phyloP scores from a whole-genome alignment of 441 rosid genomes.

The Bruguiera hainesii region DNA sequence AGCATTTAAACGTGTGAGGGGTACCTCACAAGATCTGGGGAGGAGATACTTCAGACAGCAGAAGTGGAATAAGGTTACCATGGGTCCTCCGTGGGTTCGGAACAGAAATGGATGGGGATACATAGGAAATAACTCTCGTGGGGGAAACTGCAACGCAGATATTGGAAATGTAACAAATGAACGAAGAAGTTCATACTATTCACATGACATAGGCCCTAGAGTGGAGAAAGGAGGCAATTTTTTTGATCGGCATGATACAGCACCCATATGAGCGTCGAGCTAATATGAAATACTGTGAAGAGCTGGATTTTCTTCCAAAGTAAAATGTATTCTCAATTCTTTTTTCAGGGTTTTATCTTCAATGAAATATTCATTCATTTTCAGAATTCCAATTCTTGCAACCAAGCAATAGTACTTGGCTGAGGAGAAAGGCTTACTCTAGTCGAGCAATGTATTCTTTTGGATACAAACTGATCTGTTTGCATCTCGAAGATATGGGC shows the following conservation, averaged over 20 bases:
- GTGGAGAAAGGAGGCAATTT: slow-evolving; percentile 33
- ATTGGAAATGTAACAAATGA: slow-evolving; percentile 33
- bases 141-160: slow-evolving; percentile 32
- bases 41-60: slow-evolving; percentile 80
- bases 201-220: slow-evolving; percentile 38
- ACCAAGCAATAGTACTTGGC: slow-evolving; percentile 3
- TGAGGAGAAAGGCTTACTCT: slow-evolving; percentile 5
- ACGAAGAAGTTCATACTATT: slow-evolving; percentile 27
- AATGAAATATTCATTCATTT: slow-evolving; percentile 34
- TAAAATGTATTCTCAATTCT: slow-evolving; percentile 54
- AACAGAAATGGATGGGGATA: slow-evolving; percentile 38
- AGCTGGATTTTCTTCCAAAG: slow-evolving; percentile 31
- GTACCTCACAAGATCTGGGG: slow-evolving; percentile 55
- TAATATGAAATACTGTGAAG: slow-evolving; percentile 32
- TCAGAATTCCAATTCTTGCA: slow-evolving; percentile 14
- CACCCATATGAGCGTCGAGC: slow-evolving; percentile 43
- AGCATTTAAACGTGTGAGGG: slow-evolving; percentile 46
- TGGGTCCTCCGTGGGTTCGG: slow-evolving; percentile 43
- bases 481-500: slow-evolving; percentile 19
- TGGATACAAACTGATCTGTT: slow-evolving; percentile 9
- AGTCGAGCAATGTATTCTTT: slow-evolving; percentile 3
- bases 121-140: slow-evolving; percentile 27
- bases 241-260: slow-evolving; percentile 33
- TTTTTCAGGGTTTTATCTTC: slow-evolving; percentile 26
- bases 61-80: slow-evolving; percentile 44